These are phyloP conservation scores for Leucocoprinus birnbaumii DNA, from an alignment of 768 basidiomycete species.

Conservation along the genomic window DNA sequence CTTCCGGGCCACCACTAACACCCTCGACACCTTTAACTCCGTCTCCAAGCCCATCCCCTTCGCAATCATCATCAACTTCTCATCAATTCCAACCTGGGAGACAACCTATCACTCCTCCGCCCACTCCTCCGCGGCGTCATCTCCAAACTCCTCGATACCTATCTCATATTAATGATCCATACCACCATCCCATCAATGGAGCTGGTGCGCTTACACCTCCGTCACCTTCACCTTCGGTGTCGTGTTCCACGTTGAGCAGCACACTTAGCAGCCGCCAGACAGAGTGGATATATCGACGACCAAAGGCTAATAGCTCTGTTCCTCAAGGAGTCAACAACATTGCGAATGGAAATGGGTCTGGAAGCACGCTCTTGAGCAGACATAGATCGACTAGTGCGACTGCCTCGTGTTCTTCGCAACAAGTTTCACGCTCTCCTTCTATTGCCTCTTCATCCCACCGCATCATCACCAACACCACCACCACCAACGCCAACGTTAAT, in stretches of 20 bases:
- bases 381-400: conserved; percentile 6
- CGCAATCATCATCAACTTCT: neutral
- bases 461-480: neutral
- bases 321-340: neutral
- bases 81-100: neutral
- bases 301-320: neutral
- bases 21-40: no score
- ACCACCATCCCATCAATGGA: conserved; percentile 10
- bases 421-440: conserved; percentile 12
- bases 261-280: conserved; percentile 2
- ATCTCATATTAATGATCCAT: neutral
- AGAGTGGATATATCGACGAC: conserved; percentile 11
- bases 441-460: conserved; percentile 6
- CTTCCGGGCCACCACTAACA: no score
- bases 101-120: conserved; percentile 10
- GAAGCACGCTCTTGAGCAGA: neutral
- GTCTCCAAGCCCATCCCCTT: no score
- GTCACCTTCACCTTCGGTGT: conserved; percentile 19
- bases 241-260: conserved; percentile 13
- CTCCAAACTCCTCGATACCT: neutral
- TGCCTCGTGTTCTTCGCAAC: conserved; percentile 9
- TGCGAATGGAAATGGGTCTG: neutral
- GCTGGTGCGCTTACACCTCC: conserved; percentile 14
- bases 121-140: conserved; percentile 8
- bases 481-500: neutral